Percentiles rank a stretch among this genome's conserved stretches.
Conservation (phyloP, 495 filamentous ascomycete species). For the Arthonia radiata region DNA sequence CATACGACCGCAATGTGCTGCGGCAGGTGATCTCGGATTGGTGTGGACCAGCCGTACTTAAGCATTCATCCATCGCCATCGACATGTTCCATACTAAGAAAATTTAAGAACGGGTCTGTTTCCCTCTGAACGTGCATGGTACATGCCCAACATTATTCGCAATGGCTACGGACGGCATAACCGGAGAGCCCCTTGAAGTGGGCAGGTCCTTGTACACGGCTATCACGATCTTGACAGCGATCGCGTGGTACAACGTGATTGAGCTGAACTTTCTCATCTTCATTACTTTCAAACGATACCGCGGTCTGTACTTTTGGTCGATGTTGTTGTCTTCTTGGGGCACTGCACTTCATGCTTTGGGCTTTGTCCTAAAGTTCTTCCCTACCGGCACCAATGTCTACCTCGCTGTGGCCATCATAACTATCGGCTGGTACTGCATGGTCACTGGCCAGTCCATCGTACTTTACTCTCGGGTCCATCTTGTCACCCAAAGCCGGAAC, state of each 20-base stretch:
- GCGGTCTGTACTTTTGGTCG: conserved; percentile 33
- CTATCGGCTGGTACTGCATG: conserved; percentile 36
- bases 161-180: too few relatives aligned
- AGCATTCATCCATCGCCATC: too few relatives aligned
- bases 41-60: too few relatives aligned
- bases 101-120: too few relatives aligned
- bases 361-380: conserved; percentile 37
- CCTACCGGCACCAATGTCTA: conserved; percentile 12
- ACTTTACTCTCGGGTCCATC: conserved; percentile 41
- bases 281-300: conserved; percentile 26
- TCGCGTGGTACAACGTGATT: conserved; percentile 30
- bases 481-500: conserved; percentile 26
- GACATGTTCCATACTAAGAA: too few relatives aligned
- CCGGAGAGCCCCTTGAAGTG: too few relatives aligned
- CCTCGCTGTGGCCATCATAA: conserved; percentile 20
- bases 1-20: too few relatives aligned
- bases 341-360: conserved; percentile 29
- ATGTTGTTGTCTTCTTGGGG: conserved; percentile 27
- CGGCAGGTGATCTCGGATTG: too few relatives aligned
- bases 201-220: too few relatives aligned
- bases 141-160: too few relatives aligned
- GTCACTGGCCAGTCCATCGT: conserved; percentile 42
- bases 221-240: too few relatives aligned
- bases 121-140: too few relatives aligned
- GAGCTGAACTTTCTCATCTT: conserved; percentile 30